Base-by-base conservation (phyloP, 495 filamentous ascomycete genomes). In the Aspergillus mulundensis region DNA sequence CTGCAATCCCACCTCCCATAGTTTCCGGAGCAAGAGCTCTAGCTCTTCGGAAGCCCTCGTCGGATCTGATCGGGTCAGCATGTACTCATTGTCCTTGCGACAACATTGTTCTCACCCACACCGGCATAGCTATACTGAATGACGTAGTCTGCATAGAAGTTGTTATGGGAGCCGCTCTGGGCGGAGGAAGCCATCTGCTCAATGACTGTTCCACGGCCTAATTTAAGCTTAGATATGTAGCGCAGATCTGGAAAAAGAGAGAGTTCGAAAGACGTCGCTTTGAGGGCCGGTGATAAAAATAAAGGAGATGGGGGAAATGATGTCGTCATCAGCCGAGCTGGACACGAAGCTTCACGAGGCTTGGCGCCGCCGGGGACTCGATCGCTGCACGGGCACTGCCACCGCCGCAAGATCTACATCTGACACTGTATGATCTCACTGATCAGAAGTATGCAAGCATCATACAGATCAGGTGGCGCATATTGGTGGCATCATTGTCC, bases 81-180 rank as follows among this genome's bases (percentile, higher is more conserved):
- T 48, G 12, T 44, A 18, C 34, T 44, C 34, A 34, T 34, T 4
- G 15, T 14, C 40, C 1, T 21, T 16, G 8, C 0, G 28, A 36
- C 15, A 40, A 16, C 24, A 54, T 47, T n/a, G 24, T 18, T 18
- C 79, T 61, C 69, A 90, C 89, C 79, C 41, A 75, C 79, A 24
- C 78, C 75, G 32, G 81, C 78, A 61, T 95, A 87, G 48, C 81
- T 77, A 70, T 92, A 97, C 53, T 80, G 78, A 56, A 98, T 85
- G 58, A 97, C 92, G 77, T 95, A 98, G 81, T 98, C 94, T 57
- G 96, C 92, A 64, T 87, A 77, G 61, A 84, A 76, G 57, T 88
- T 89, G 23, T 68, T 69, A 56, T 79, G 58, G 28, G 62, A 54
- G 42, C 63, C 56, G 43, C 68, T 66, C 48, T 50, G 54, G 40